phyloP scores from a whole-genome alignment of 352 stramenopile genomes.

The Phytophthora fragariae region DNA sequence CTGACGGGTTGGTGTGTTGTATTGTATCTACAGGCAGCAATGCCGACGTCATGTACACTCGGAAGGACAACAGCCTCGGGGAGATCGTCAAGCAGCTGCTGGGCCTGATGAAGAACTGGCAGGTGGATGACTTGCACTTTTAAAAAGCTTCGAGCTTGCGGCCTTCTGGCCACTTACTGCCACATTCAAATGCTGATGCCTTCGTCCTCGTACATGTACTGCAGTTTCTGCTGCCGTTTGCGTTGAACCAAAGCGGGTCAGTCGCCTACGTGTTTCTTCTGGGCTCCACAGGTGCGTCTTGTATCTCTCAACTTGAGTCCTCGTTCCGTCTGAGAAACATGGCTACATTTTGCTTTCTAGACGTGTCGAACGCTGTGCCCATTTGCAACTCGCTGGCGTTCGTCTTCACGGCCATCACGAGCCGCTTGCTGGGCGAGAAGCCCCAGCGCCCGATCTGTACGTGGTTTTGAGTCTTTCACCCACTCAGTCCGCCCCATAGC shows the following conservation, averaged over 20 bases:
- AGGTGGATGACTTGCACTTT: slow-evolving; percentile 38
- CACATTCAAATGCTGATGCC: neutral
- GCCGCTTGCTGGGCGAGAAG: slow-evolving; percentile 75
- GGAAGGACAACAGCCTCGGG: slow-evolving; percentile 61
- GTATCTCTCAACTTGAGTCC: neutral
- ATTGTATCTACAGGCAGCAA: slow-evolving; percentile 50
- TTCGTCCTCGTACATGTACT: neutral
- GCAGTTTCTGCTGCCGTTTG: slow-evolving; percentile 86
- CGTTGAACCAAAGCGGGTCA: slow-evolving; percentile 85
- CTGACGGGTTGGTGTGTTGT: neutral
- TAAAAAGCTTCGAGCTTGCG: neutral
- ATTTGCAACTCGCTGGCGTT: slow-evolving; percentile 92
- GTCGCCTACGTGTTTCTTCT: slow-evolving; percentile 84
- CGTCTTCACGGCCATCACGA: slow-evolving; percentile 88
- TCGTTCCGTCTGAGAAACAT: neutral
- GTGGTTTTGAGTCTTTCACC: slow-evolving; percentile 14
- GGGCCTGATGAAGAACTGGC: slow-evolving; percentile 75
- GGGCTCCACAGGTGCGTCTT: slow-evolving; percentile 62
- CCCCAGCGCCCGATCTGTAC: slow-evolving; percentile 74
- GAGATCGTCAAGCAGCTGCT: slow-evolving; percentile 61
- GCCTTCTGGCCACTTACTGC: too few relatives aligned
- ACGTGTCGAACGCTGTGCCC: slow-evolving; percentile 86
- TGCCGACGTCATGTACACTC: slow-evolving; percentile 57
- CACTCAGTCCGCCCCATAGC: neutral
- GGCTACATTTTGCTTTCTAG: slow-evolving; percentile 32